phyloP scores from a whole-genome alignment of 2,329 filamentous ascomycete species.

The Ophiostoma sp. region DNA sequence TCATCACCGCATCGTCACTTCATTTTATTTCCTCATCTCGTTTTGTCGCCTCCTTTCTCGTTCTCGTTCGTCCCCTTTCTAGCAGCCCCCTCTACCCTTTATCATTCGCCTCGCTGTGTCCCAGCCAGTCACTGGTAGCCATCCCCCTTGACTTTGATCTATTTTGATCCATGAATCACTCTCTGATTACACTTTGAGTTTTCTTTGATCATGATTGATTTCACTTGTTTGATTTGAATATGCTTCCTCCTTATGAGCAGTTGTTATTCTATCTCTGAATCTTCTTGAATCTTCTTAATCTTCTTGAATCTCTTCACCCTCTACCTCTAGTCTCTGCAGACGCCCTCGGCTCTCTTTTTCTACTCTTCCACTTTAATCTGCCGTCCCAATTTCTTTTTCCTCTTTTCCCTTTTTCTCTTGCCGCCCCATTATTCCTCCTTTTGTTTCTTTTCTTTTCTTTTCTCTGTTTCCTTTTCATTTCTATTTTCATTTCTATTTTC shows the following conservation, averaged over 20 bases:
- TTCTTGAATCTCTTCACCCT: not conserved
- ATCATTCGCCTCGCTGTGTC: no score
- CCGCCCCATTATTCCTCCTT: not conserved
- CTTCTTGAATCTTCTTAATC: not conserved
- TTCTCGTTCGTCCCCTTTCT: no score
- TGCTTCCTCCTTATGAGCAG: not conserved
- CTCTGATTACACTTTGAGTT: no score
- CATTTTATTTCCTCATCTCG: no score
- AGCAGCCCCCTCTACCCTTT: no score
- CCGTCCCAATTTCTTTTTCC: not conserved
- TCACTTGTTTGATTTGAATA: no score
- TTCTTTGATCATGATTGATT: no score
- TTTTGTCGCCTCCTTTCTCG: no score
- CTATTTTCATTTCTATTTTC: not conserved
- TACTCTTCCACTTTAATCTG: not conserved
- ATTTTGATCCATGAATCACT: no score
- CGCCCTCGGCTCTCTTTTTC: not conserved
- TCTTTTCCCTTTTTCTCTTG: not conserved
- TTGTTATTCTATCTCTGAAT: not conserved
- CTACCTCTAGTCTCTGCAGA: not conserved
- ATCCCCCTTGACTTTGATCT: no score
- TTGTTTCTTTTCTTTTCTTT: not conserved
- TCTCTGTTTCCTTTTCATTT: not conserved
- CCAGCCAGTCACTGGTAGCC: no score
- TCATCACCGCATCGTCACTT: not conserved